phyloP scores from a whole-genome alignment of 768 basidiomycete genomes.

The Dacryopinax primogenitus region DNA sequence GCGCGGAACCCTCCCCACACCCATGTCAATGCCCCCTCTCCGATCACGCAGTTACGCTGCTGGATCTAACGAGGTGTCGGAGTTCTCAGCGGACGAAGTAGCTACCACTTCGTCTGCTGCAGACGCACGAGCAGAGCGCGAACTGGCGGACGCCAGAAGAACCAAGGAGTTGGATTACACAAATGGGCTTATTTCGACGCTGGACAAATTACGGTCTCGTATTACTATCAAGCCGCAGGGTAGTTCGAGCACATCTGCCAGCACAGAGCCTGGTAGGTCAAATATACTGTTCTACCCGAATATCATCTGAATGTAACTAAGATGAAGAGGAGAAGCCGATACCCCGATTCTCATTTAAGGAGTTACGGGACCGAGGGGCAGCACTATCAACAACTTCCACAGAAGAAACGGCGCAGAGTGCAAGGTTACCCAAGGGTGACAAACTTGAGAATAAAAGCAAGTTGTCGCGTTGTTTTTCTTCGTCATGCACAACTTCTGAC shows the following conservation, averaged over 20 bases:
- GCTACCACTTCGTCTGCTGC: not conserved
- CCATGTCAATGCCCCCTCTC: not conserved
- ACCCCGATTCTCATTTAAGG: not conserved
- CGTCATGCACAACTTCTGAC: too few species aligned
- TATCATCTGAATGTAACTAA: not conserved
- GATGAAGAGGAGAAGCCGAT: not conserved
- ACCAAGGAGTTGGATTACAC: not conserved
- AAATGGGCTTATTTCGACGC: not conserved
- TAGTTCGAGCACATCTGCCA: not conserved
- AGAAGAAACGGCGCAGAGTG: not conserved
- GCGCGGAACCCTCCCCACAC: not conserved
- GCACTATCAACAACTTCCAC: not conserved
- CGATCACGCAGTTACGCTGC: not conserved
- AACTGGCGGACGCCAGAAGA: not conserved
- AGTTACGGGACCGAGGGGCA: not conserved
- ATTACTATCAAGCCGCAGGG: not conserved
- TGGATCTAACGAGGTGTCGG: not conserved
- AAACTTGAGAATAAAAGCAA: not conserved
- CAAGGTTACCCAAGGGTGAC: not conserved
- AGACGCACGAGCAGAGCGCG: not conserved
- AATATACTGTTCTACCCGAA: not conserved
- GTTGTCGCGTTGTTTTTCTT: too few species aligned
- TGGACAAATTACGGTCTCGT: not conserved
- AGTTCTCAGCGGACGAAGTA: not conserved
- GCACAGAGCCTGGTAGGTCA: not conserved